Conservation (phyloP, 2,329 filamentous ascomycete species). For the Dothidotthia symphoricarpi region DNA sequence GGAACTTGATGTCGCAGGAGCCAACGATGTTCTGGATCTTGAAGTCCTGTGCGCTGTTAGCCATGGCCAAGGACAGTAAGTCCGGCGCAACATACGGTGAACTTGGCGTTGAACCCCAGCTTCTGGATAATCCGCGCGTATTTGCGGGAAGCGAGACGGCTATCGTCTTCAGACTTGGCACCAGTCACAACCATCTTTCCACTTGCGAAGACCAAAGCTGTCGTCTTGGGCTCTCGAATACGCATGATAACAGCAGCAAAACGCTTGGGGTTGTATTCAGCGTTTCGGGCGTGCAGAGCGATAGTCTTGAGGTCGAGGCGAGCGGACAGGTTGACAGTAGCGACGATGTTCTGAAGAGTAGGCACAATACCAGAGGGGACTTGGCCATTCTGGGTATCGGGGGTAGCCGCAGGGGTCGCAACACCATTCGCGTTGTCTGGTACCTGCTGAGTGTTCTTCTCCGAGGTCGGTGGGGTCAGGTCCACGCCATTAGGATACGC, state of each 20-base stretch:
- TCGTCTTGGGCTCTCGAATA: slow-evolving; percentile 98
- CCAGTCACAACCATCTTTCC: slow-evolving; percentile 99
- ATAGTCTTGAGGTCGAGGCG: slow-evolving; percentile 98
- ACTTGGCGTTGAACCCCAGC: slow-evolving; percentile 98
- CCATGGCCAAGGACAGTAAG: slow-evolving; percentile 10
- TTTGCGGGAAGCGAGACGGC: slow-evolving; percentile 93
- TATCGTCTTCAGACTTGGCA: slow-evolving; percentile 97
- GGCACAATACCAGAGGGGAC: slow-evolving; percentile 65
- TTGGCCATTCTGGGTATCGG: slow-evolving; percentile 65
- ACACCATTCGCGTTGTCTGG: slow-evolving; percentile 63
- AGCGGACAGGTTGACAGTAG: slow-evolving; percentile 98
- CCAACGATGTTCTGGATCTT: slow-evolving; percentile 98
- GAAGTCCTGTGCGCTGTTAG: slow-evolving; percentile 62
- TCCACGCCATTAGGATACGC: slow-evolving; percentile 84
- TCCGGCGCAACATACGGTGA: slow-evolving; percentile 57
- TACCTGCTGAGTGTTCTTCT: slow-evolving; percentile 61
- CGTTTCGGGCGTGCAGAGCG: slow-evolving; percentile 94
- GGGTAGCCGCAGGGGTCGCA: slow-evolving; percentile 87
- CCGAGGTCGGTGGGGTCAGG: slow-evolving; percentile 74
- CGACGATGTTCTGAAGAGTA: slow-evolving; percentile 74
- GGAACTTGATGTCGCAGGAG: slow-evolving; percentile 99
- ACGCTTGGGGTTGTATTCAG: slow-evolving; percentile 99
- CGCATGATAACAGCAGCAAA: slow-evolving; percentile 99
- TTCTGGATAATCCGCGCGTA: slow-evolving; percentile 99
- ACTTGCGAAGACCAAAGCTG: slow-evolving; percentile 93